phyloP scores from a whole-genome alignment of 2,329 filamentous ascomycete genomes.

The Alternaria arborescens region DNA sequence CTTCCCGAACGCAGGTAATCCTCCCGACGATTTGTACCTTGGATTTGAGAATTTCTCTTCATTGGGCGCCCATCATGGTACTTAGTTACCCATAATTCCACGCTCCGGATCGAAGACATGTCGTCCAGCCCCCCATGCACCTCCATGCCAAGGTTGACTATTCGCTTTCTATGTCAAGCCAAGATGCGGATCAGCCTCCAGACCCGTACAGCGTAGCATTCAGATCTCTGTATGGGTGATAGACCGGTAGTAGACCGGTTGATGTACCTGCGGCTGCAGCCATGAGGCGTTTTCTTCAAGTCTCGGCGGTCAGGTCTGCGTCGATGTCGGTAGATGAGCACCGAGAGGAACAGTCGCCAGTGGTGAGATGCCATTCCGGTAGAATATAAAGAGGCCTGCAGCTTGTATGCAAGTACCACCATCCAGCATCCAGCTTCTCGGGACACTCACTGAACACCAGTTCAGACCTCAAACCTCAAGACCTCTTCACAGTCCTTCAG shows the following conservation, averaged over 20 bases:
- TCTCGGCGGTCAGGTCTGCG: slow-evolving; percentile 21
- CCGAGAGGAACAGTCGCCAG: slow-evolving; percentile 17
- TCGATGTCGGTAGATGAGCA: slow-evolving; percentile 28
- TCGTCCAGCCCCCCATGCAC: slow-evolving; percentile 17
- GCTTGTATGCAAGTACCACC: slow-evolving; percentile 15
- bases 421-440: slow-evolving; percentile 33
- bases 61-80: slow-evolving; percentile 43
- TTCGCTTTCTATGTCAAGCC: slow-evolving; percentile 25
- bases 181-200: slow-evolving; percentile 19
- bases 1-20: slow-evolving; percentile 24
- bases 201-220: slow-evolving; percentile 19
- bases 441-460: slow-evolving; percentile 26
- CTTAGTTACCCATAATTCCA: slow-evolving; percentile 19
- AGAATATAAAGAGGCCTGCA: slow-evolving; percentile 33
- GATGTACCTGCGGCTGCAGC: slow-evolving; percentile 12
- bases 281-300: slow-evolving; percentile 24
- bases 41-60: slow-evolving; percentile 28
- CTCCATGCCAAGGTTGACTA: slow-evolving; percentile 25
- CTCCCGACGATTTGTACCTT: slow-evolving; percentile 22
- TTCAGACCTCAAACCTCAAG: slow-evolving; percentile 23
- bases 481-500: slow-evolving; percentile 4
- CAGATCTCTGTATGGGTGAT: slow-evolving; percentile 6
- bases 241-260: slow-evolving; percentile 12
- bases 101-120: slow-evolving; percentile 16
- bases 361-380: neutral